These are phyloP conservation scores for Aspergillus olivimuriae DNA, from an alignment of 495 filamentous ascomycete species.

Conservation along the genomic window DNA sequence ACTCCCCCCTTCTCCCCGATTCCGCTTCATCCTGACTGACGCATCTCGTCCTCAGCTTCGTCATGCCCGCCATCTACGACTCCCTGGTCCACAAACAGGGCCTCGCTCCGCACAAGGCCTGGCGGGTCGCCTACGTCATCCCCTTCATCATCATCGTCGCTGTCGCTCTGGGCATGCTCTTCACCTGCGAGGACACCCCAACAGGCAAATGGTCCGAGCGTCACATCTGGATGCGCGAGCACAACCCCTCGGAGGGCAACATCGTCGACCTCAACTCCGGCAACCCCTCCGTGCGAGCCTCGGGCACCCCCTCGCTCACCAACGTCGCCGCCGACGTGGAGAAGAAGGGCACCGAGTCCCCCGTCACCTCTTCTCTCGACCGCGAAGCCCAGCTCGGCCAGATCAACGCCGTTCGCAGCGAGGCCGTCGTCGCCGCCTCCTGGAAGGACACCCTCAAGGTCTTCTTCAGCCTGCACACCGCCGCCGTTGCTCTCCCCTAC, in stretches of 20 bases:
- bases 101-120: conserved; percentile 60
- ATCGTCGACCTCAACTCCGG: conserved; percentile 49
- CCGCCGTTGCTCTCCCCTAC: conserved; percentile 65
- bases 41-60: conserved; percentile 50
- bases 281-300: conserved; percentile 24
- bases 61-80: conserved; percentile 91
- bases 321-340: conserved; percentile 38
- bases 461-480: conserved; percentile 57
- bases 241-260: conserved; percentile 13
- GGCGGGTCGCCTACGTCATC: conserved; percentile 79
- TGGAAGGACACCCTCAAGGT: conserved; percentile 52
- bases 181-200: conserved; percentile 78
- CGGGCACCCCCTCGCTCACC: conserved; percentile 29
- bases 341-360: conserved; percentile 32
- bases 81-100: conserved; percentile 57
- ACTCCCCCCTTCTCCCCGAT: too few species aligned
- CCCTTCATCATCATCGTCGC: conserved; percentile 70
- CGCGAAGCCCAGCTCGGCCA: conserved; percentile 49
- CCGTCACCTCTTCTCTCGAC: conserved; percentile 28
- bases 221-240: conserved; percentile 36
- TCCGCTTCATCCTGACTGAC: not conserved
- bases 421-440: conserved; percentile 58
- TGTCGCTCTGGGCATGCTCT: conserved; percentile 60
- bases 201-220: conserved; percentile 78
- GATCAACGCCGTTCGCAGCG: conserved; percentile 49